These are phyloP conservation scores for Suillus brevipes DNA, from an alignment of 768 basidiomycete genomes.

Conservation along the genomic window DNA sequence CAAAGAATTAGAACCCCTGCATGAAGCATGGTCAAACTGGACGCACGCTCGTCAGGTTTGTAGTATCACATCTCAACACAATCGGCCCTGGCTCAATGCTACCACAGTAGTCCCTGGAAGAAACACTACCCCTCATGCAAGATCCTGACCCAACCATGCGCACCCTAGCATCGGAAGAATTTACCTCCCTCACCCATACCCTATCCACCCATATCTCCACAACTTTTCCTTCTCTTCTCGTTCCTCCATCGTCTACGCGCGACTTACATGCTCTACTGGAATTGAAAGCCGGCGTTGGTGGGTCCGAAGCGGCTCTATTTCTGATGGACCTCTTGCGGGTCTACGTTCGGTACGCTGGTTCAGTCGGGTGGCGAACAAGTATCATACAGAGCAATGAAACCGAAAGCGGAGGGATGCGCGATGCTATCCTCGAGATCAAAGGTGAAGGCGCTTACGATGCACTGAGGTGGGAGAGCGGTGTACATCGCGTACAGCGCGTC, in stretches of 20 bases:
- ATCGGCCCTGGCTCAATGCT: slow-evolving; percentile 14
- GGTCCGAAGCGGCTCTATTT: slow-evolving; percentile 85
- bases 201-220: slow-evolving; percentile 29
- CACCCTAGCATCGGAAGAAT: slow-evolving; percentile 69
- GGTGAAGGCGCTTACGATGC: slow-evolving; percentile 77
- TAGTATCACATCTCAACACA: slow-evolving; percentile 11
- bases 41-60: slow-evolving; percentile 54
- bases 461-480: slow-evolving; percentile 89
- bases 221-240: slow-evolving; percentile 69
- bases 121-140: slow-evolving; percentile 57
- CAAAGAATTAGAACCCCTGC: slow-evolving; percentile 69
- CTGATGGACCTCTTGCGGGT: slow-evolving; percentile 75
- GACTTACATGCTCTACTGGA: slow-evolving; percentile 81
- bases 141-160: slow-evolving; percentile 81
- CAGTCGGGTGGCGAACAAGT: slow-evolving; percentile 59
- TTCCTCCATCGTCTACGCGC: slow-evolving; percentile 67
- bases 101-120: slow-evolving; percentile 61
- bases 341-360: slow-evolving; percentile 67
- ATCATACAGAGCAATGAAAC: slow-evolving; percentile 59
- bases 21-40: slow-evolving; percentile 70
- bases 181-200: slow-evolving; percentile 42
- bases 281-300: slow-evolving; percentile 91
- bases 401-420: slow-evolving; percentile 68
- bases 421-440: slow-evolving; percentile 78
- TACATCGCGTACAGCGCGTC: slow-evolving; percentile 93